Evolutionary conservation across 2,329 filamentous ascomycete species (phyloP).

Genomic region (Triangularia setosa): DNA sequence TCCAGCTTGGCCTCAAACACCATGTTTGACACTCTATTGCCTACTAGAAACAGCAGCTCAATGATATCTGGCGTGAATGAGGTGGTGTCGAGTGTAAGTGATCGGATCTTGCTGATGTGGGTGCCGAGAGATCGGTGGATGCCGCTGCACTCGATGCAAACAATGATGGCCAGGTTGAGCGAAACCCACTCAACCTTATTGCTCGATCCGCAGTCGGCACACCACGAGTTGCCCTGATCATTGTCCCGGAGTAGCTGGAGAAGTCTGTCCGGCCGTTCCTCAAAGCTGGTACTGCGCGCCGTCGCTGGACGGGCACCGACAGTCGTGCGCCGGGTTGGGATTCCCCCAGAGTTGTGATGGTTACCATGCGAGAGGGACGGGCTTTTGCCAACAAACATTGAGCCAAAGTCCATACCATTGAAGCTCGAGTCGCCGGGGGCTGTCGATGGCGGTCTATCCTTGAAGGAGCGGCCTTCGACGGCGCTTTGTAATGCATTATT

Average conservation of each 20-base stretch:
- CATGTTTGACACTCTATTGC: conserved; percentile 94
- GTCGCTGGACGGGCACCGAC: conserved; percentile 82
- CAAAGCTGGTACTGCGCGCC: conserved; percentile 66
- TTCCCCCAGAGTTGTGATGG: conserved; percentile 28
- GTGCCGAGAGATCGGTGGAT: conserved; percentile 95
- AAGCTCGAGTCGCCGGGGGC: conserved; percentile 49
- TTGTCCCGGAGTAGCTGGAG: conserved; percentile 83
- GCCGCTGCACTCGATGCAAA: conserved; percentile 97
- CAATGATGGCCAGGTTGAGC: conserved; percentile 91
- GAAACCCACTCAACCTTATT: conserved; percentile 98
- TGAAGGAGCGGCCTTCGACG: conserved; percentile 72
- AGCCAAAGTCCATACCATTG: conserved; percentile 81
- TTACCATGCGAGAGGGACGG: conserved; percentile 57
- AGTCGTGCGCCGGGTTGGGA: conserved; percentile 77
- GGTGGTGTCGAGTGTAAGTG: conserved; percentile 88
- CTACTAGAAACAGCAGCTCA: conserved; percentile 84
- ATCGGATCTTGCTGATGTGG: conserved; percentile 95
- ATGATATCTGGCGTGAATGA: conserved; percentile 97
- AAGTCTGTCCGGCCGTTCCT: conserved; percentile 80
- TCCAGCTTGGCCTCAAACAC: conserved; percentile 90
- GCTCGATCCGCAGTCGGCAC: conserved; percentile 88
- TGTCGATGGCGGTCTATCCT: conserved; percentile 44
- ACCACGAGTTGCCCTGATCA: conserved; percentile 89
- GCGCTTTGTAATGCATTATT: conserved; percentile 97
- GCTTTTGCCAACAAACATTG: conserved; percentile 88